Evolutionary conservation across 164 flowering plant species (phyloP).

Genomic region (Euptelea pleiosperma): DNA sequence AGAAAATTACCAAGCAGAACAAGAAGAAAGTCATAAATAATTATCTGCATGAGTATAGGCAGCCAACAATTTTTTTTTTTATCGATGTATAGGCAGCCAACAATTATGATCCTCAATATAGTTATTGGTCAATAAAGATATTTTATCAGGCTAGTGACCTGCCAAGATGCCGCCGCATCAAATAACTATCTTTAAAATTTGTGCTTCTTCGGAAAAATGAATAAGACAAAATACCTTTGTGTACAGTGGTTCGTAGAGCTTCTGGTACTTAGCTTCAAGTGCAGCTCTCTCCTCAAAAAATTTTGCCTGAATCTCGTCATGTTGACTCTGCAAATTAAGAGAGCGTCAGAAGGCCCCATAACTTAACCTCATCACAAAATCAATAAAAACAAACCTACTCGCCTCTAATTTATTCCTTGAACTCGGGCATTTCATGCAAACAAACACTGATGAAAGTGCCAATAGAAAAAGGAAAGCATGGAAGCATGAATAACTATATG

Average conservation of each 20-base stretch:
- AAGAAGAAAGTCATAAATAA: neutral
- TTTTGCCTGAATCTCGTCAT: slow-evolving; percentile 46
- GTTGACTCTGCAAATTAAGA: slow-evolving; percentile 27
- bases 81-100: no score
- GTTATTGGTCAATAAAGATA: neutral
- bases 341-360: neutral
- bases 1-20: neutral
- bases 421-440: neutral
- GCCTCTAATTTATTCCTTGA: neutral
- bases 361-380: neutral
- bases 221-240: slow-evolving; percentile 23
- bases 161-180: neutral
- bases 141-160: no score
- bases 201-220: no score
- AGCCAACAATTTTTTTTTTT: no score
- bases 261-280: slow-evolving; percentile 49
- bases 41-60: neutral
- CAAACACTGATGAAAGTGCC: neutral
- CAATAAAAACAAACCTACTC: neutral
- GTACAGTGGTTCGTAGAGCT: slow-evolving; percentile 40
- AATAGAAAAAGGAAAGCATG: no score
- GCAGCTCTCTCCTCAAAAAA: slow-evolving; percentile 50
- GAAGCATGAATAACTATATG: no score
- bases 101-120: neutral
- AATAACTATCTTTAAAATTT: no score